Base-by-base conservation (phyloP, 2,329 filamentous ascomycete species). In the Claviceps sp. region DNA sequence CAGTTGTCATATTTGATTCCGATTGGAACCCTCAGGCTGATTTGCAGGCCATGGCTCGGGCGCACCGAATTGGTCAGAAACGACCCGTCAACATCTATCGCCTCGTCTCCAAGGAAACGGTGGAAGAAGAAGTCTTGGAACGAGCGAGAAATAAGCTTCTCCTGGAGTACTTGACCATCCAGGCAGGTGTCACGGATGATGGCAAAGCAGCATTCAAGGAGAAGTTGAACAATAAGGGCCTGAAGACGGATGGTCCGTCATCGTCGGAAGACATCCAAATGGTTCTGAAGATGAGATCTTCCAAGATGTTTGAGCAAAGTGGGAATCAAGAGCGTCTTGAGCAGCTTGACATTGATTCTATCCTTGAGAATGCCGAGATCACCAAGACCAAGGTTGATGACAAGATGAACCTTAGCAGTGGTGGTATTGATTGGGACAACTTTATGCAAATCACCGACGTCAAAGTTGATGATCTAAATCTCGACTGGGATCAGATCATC, bases 11-110 rank as follows among this genome's bases (percentile, higher is more conserved):
- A 45, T 98, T 97, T 61, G 94, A 98, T 66, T 97, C 93, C 0
- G 90, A 96, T 63, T 98, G 94, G 93, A 98, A 98, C 60, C 94
- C 93, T 18, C 93, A 98, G 66, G 93, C 93, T 6, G 94, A 98
- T 73, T 72, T 98, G 59, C 93, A 98, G 67, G 93, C 93, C 42
- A 98, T 98, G 93, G 93, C 93, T 54, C 85, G 93, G 68, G 94
- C 94, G 54, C 94, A 98, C 70, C 86, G 93, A 67, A 98, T 98
- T 58, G 93, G 93, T 2, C 93, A 98, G 66, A 95, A 93, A 65
- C 89, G 84, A 56, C 91, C 93, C 6, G 93, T 98, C 58, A 97
- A 87, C 58, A 91, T 98, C 50, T 98, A 97, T 64, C 85, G 94
- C 38, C 77, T 98, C 6, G 91, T 98, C 1, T 95, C 93, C 2